Base-by-base conservation (phyloP, 192 early-diverging fungal species). In the Chytriomyces confervae region DNA sequence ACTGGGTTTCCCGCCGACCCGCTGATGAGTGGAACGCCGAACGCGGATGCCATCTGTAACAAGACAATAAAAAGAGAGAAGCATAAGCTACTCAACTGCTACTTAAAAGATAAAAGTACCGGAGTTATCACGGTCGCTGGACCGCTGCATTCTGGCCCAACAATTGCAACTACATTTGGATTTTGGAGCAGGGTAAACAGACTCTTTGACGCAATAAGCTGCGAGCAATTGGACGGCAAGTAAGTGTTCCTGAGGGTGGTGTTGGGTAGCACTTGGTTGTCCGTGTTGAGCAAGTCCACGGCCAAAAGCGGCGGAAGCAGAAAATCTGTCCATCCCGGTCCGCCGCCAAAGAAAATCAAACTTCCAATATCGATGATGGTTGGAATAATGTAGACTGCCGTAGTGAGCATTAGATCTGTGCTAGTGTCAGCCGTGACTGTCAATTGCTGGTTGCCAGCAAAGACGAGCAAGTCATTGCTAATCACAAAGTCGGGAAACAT, bases 381-480 rank as follows among this genome's bases (percentile, higher is more conserved):
- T 5, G 66, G 66, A n/a, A 68, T 48, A 16, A 68, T 13, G 13
- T 68, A 68, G 1, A 44, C 6, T 47, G 36, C 3, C 1, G 24
- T 46, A 5, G 46, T 48, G 5, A 68, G 44, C 36, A 36, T 36
- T 1, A 36, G 44, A 47, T 46, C 11, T 43, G 16, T 46, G 3
- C 66, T 27, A 0, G 9, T 11, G 4, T 68, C 11, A 68, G 20
- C 10, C 6, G 36, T 45, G 4, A 68, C 66, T 16, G 66, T 16
- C 18, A 68, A n/a, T 11, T 20, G 36, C 45, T 68, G 66, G 44
- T 20, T 68, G 8, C 66, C 66, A 11, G 24, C 51, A 91, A 91
- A 67, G 92, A 92, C 91, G 90, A 92, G 65, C 79, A 36, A 36
- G 4, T 36, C 36, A 36, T 36, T 18, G 16, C 11, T 5, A 5